These are phyloP conservation scores for Agroathelia rolfsii DNA, from an alignment of 1,284 basidiomycete genomes.

Conservation along the genomic window DNA sequence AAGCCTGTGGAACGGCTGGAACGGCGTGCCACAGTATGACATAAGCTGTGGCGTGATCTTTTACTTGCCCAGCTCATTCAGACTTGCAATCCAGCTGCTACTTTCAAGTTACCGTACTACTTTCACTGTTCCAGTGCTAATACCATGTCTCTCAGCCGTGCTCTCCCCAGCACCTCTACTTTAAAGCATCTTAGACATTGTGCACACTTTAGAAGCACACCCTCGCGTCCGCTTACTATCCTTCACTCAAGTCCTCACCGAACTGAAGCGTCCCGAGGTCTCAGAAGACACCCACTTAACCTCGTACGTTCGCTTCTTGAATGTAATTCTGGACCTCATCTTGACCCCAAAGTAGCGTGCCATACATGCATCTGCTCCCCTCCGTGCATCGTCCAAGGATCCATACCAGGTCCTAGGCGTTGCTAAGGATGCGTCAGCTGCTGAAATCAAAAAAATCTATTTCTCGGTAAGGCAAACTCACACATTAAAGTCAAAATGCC, in stretches of 20 bases:
- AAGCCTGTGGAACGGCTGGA: too few species aligned
- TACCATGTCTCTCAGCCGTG: too few species aligned
- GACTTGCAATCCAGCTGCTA: too few species aligned
- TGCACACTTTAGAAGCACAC: too few species aligned
- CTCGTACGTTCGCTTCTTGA: too few species aligned
- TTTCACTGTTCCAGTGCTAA: too few species aligned
- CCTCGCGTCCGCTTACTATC: slow-evolving; percentile 6
- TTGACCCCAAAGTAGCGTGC: slow-evolving; percentile 39
- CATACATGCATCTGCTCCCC: slow-evolving; percentile 61
- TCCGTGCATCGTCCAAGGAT: slow-evolving; percentile 59
- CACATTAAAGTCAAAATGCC: slow-evolving; percentile 1
- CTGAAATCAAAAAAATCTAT: slow-evolving; percentile 96
- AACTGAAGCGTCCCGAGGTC: not conserved
- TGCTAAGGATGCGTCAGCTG: slow-evolving; percentile 69
- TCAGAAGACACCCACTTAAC: slow-evolving; percentile 2
- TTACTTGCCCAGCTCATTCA: too few species aligned
- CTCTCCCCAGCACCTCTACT: too few species aligned
- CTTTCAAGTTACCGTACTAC: too few species aligned
- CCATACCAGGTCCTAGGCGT: slow-evolving; percentile 92
- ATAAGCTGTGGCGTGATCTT: too few species aligned
- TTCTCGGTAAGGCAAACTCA: slow-evolving; percentile 60
- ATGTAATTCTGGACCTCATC: slow-evolving; percentile 9
- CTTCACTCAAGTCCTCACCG: slow-evolving; percentile 3
- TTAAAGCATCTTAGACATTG: too few species aligned
- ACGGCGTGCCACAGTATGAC: too few species aligned